Evolutionary conservation across 2,329 filamentous ascomycete species (phyloP), one percentile per base, ranked within the genome.

Genomic region (Fusarium penzigii): DNA sequence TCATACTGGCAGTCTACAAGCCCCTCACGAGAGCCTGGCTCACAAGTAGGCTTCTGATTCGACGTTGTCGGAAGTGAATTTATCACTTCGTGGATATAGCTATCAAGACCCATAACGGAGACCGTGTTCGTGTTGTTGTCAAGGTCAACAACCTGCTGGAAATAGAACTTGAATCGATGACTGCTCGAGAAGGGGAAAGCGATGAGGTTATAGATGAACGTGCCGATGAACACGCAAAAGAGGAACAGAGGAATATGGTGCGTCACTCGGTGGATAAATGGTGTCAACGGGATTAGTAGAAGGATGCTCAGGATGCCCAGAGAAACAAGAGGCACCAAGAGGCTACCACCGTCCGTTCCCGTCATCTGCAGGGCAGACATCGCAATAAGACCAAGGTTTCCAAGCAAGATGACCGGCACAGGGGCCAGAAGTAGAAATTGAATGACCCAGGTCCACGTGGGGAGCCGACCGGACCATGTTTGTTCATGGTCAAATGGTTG

Each of bases 131-230:
- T 74, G n/a, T 86, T 86, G 5, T 79, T 83, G 59, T 90, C 88
- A 10, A 96, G 80, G 59, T 96, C 83, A 44, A 97, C 77, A 10
- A 83, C 82, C 68, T 99, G 92, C 45, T 89, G 77, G 70, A 97
- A 97, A 71, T 86, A 95, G 44, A 93, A 79, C 71, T 97, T 97
- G 70, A 96, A 84, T 38, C 90, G 83, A 67, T 86, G 89, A 53
- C 85, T 80, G 17, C 82, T 75, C 1, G 90, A 94, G 72, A 97
- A 97, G 0, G 94, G 94, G 70, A 96, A 97, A 2, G 89, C 90
- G 3, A 83, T 74, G 5, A 97, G 81, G 66, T 95, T 96, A 76
- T 96, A 97, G 50, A 92, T 81, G 29, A 95, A 74, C 1, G 91
- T 95, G 29, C 80, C 89, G 20, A 84, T 65, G 55, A 92, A 90